phyloP scores from a whole-genome alignment of 2,329 filamentous ascomycete species.

The Zymoseptoria brevis region DNA sequence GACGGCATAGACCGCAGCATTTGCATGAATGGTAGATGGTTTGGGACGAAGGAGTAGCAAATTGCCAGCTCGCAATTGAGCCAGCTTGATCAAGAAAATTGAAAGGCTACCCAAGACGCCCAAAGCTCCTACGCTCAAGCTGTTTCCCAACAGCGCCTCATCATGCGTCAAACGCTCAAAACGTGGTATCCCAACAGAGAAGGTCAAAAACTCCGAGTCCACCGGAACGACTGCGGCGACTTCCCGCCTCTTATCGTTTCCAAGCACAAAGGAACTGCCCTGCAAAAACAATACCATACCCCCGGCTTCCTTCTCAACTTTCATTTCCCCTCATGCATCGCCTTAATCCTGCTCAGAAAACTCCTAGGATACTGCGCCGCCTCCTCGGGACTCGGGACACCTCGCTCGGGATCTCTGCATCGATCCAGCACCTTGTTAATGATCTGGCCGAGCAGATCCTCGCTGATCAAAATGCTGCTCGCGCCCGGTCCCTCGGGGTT shows the following conservation, averaged over 20 bases:
- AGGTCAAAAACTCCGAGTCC: not conserved
- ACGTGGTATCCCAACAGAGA: not conserved
- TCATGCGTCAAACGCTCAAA: not conserved
- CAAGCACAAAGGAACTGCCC: not conserved
- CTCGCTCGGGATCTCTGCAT: constrained; percentile 45
- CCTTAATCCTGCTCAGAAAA: constrained; percentile 42
- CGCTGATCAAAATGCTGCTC: constrained; percentile 43
- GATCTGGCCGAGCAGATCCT: constrained; percentile 54
- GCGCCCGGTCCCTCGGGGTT: constrained; percentile 46
- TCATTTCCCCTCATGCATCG: constrained; percentile 31
- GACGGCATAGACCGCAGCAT: not conserved
- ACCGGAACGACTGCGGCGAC: not conserved
- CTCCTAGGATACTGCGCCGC: constrained; percentile 38
- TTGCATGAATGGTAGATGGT: not conserved
- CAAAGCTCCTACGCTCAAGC: not conserved
- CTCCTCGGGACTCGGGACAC: constrained; percentile 51
- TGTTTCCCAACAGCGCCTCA: not conserved
- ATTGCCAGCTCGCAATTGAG: not conserved
- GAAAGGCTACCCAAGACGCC: not conserved
- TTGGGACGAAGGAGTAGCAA: not conserved
- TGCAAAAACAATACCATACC: not conserved
- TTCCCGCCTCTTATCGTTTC: not conserved
- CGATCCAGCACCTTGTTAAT: constrained; percentile 53
- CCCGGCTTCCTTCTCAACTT: not conserved
- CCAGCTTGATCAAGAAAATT: not conserved